Percentiles rank a stretch among this genome's conserved stretches.
Evolutionary conservation across 2,329 filamentous ascomycete genomes (phyloP).

Genomic region (Emergomyces orientalis): DNA sequence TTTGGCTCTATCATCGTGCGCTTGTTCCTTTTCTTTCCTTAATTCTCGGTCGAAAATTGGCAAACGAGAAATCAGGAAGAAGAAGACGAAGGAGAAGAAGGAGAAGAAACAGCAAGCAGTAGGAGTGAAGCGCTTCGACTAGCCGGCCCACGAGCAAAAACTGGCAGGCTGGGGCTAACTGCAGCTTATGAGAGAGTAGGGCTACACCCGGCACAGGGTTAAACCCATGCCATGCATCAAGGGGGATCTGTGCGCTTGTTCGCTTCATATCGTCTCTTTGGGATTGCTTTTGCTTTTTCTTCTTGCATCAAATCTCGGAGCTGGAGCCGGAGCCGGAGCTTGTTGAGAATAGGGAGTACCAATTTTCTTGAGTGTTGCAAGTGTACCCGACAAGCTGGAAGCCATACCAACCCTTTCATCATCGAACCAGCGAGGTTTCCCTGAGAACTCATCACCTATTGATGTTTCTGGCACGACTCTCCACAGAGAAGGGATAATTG

Average conservation of each 20-base stretch:
- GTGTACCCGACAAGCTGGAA: too few relatives aligned
- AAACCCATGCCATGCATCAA: neutral
- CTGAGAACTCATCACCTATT: too few relatives aligned
- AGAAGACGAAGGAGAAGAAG: neutral
- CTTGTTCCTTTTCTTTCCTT: neutral
- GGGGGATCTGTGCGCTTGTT: neutral
- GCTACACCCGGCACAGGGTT: neutral
- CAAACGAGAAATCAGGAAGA: neutral
- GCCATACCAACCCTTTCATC: too few relatives aligned
- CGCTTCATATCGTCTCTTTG: neutral
- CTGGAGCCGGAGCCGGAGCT: neutral
- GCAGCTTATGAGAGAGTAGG: neutral
- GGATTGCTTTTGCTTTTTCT: slow-evolving; percentile 11
- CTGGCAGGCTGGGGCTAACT: neutral
- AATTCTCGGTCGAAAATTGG: neutral
- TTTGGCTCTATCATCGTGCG: neutral
- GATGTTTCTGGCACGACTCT: too few relatives aligned
- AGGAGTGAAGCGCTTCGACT: neutral
- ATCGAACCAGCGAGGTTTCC: too few relatives aligned
- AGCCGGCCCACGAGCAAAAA: neutral
- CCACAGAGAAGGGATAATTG: too few relatives aligned
- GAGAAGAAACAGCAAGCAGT: neutral
- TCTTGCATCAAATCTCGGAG: slow-evolving; percentile 3
- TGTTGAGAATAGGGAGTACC: too few relatives aligned
- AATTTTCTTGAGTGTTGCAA: too few relatives aligned